These are phyloP conservation scores for Pedinophyceae sp. DNA, from an alignment of 139 green algal species.

Conservation along the genomic window DNA sequence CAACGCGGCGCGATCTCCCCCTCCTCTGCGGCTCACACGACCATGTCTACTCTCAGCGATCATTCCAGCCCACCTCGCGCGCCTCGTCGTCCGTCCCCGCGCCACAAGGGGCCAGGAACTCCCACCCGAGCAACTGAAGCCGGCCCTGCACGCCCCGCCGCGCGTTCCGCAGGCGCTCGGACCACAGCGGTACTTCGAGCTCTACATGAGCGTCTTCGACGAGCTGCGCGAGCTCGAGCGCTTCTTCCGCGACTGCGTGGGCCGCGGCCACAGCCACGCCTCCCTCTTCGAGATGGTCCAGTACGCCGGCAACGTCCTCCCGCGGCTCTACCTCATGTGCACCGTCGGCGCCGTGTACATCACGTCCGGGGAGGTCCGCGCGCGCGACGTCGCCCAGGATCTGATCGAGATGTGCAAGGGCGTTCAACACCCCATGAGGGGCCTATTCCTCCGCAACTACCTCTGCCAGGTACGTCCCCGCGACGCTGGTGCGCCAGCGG, in stretches of 20 bases:
- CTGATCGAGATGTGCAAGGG: conserved; percentile 92
- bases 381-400: conserved; percentile 78
- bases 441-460: conserved; percentile 89
- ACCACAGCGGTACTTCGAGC: conserved; percentile 93
- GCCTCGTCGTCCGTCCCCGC: too few relatives aligned
- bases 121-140: not conserved
- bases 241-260: conserved; percentile 37
- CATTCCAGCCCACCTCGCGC: too few relatives aligned
- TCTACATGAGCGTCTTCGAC: conserved; percentile 83
- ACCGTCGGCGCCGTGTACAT: conserved; percentile 81
- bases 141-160: not conserved
- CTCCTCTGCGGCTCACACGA: too few relatives aligned
- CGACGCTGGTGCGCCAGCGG: conserved; percentile 1
- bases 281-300: conserved; percentile 94
- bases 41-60: too few relatives aligned
- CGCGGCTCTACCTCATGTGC: conserved; percentile 85
- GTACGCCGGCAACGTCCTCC: conserved; percentile 90
- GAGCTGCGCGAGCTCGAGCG: conserved; percentile 59
- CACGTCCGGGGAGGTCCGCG: conserved; percentile 40
- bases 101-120: not conserved
- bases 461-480: conserved; percentile 42
- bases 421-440: conserved; percentile 90
- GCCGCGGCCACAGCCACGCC: conserved; percentile 37
- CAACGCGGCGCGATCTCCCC: too few relatives aligned
- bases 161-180: too few relatives aligned